Evolutionary conservation across 2,329 filamentous ascomycete genomes (phyloP).

Genomic region (Cladophialophora immunda): DNA sequence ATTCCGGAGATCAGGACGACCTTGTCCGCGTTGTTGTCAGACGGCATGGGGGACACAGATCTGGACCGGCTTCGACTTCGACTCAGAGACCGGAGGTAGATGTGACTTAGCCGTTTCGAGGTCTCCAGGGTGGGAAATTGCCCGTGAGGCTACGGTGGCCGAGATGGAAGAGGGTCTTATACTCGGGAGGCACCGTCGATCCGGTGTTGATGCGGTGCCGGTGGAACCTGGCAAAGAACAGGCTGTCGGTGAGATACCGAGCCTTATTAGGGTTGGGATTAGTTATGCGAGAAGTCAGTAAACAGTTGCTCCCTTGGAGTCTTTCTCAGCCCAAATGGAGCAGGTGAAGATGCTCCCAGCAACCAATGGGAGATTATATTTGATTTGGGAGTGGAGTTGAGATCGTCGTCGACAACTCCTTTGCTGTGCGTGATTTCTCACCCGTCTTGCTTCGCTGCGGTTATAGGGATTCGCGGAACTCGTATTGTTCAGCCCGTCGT

Average conservation of each 20-base stretch:
- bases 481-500: not conserved
- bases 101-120: conserved; percentile 31
- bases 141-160: no score
- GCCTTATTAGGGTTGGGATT: not conserved
- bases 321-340: not conserved
- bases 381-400: not conserved
- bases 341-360: not conserved
- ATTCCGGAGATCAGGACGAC: conserved; percentile 50
- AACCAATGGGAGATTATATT: not conserved
- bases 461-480: not conserved
- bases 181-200: conserved; percentile 2
- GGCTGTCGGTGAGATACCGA: not conserved
- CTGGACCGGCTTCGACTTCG: conserved; percentile 27
- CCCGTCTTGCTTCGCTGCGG: not conserved
- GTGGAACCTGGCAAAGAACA: not conserved
- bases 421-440: not conserved
- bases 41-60: conserved; percentile 27
- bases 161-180: not conserved
- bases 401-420: not conserved
- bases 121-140: conserved; percentile 30
- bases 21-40: conserved; percentile 29
- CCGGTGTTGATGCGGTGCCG: not conserved
- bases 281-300: not conserved
- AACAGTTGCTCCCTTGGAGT: not conserved
- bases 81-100: conserved; percentile 32